These are phyloP conservation scores for Trichocladium uniseriatum DNA, from an alignment of 495 filamentous ascomycete species.

Conservation along the genomic window DNA sequence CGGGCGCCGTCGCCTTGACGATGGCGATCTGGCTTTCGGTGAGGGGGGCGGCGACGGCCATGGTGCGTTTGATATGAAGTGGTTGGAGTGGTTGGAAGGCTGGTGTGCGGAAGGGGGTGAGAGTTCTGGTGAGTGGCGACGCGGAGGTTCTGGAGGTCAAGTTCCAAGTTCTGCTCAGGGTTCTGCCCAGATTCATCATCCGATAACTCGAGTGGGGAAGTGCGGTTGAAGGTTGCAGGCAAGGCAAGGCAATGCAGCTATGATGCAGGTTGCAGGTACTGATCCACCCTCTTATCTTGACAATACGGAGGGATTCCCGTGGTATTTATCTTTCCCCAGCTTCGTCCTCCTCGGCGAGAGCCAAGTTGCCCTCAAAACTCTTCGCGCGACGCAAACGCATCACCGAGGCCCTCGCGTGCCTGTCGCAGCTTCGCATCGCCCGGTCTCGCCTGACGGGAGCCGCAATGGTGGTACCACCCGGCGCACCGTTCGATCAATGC, in stretches of 20 bases:
- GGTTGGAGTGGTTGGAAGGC: background rate
- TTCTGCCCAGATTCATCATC: background rate
- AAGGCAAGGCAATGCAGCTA: too few species aligned
- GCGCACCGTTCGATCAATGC: slow-evolving; percentile 6
- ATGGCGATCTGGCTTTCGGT: slow-evolving; percentile 38
- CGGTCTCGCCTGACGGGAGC: slow-evolving; percentile 1
- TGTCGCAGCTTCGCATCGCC: background rate
- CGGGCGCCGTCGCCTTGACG: slow-evolving; percentile 52
- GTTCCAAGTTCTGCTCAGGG: background rate
- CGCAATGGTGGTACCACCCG: slow-evolving; percentile 9
- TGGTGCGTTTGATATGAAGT: slow-evolving; percentile 2
- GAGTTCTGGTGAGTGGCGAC: background rate
- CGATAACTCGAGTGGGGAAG: background rate
- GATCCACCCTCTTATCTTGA: background rate
- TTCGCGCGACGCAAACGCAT: background rate
- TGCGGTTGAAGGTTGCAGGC: too few species aligned
- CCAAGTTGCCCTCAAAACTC: background rate
- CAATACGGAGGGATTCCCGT: background rate
- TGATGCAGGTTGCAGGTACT: background rate
- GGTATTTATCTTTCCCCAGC: slow-evolving; percentile 9
- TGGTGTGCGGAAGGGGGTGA: background rate
- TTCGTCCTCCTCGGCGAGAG: background rate
- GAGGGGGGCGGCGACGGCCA: slow-evolving; percentile 27
- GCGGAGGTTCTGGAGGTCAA: background rate
- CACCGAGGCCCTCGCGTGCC: background rate